Percentiles rank a stretch among this genome's conserved stretches.
phyloP scores from a whole-genome alignment of 257 asterid genomes.

The Solanum tarijense region DNA sequence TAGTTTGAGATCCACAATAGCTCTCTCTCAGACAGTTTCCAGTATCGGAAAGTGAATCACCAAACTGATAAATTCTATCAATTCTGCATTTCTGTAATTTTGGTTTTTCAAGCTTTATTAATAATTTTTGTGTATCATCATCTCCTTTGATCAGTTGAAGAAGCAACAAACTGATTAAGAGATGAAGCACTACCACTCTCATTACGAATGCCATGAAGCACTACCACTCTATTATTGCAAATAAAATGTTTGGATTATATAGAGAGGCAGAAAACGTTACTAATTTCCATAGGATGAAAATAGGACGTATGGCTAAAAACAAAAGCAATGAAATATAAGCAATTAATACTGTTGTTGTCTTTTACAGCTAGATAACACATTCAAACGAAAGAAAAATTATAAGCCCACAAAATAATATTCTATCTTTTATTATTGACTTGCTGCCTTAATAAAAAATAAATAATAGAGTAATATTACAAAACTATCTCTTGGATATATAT shows the following conservation, averaged over 20 bases:
- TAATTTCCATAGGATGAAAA: no score
- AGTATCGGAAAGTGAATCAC: slow-evolving; percentile 13
- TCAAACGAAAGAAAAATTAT: no score
- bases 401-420: no score
- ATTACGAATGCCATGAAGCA: not conserved
- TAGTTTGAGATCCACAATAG: not conserved
- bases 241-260: no score
- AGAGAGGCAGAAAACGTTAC: not conserved
- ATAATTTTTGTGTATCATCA: not conserved
- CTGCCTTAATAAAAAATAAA: no score
- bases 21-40: slow-evolving; percentile 9
- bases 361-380: no score
- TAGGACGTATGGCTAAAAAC: no score
- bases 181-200: not conserved
- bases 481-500: no score
- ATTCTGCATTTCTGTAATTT: not conserved
- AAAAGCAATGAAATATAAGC: no score
- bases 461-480: no score
- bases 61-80: slow-evolving; percentile 8
- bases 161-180: not conserved
- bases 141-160: not conserved
- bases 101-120: not conserved
- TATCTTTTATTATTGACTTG: no score
- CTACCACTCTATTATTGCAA: not conserved
- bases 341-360: no score